A percentile compares a stretch with the other conserved stretches of the same genome.
These are phyloP conservation scores for Scheffersomyces segobiensis DNA, from an alignment of 1,139 yeast genomes.

Conservation along the genomic window DNA sequence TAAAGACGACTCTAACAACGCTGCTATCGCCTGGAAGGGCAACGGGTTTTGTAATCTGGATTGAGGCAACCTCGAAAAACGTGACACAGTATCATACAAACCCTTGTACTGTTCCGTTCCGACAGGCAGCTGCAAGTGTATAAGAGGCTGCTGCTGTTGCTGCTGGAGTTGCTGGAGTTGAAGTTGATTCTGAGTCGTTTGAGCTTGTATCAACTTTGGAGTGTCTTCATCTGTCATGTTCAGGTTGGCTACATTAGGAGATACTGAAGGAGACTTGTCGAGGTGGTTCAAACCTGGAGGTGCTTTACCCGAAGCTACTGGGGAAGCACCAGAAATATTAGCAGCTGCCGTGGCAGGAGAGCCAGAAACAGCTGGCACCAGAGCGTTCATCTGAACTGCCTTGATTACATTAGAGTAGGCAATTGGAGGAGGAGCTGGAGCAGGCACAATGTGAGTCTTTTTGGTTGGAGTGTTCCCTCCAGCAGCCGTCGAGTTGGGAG, in stretches of 20 bases:
- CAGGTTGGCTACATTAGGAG: not conserved
- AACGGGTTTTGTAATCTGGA: conserved; percentile 49
- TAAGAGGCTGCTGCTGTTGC: not conserved
- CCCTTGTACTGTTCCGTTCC: conserved; percentile 18
- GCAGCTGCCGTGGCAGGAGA: conserved; percentile 11
- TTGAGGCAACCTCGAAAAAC: conserved; percentile 32
- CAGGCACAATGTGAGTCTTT: conserved; percentile 12
- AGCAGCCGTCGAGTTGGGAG: conserved; percentile 3
- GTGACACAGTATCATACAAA: conserved; percentile 33
- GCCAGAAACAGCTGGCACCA: conserved; percentile 2
- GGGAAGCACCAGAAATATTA: conserved; percentile 1
- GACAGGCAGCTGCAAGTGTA: conserved; percentile 18
- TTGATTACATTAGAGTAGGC: conserved; percentile 23
- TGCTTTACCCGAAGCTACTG: conserved; percentile 10
- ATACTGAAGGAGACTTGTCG: conserved; percentile 1
- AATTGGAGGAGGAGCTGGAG: conserved; percentile 18
- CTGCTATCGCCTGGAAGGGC: conserved; percentile 56
- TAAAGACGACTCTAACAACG: conserved; percentile 70
- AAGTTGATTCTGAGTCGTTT: not conserved
- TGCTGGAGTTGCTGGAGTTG: not conserved
- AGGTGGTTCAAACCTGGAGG: conserved; percentile 25
- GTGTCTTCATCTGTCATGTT: not conserved
- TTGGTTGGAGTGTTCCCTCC: conserved; percentile 1
- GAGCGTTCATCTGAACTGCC: conserved; percentile 13
- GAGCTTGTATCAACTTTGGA: not conserved